These are phyloP conservation scores for Gossypium gossypioides DNA, from an alignment of 441 rosid species.

Conservation along the genomic window DNA sequence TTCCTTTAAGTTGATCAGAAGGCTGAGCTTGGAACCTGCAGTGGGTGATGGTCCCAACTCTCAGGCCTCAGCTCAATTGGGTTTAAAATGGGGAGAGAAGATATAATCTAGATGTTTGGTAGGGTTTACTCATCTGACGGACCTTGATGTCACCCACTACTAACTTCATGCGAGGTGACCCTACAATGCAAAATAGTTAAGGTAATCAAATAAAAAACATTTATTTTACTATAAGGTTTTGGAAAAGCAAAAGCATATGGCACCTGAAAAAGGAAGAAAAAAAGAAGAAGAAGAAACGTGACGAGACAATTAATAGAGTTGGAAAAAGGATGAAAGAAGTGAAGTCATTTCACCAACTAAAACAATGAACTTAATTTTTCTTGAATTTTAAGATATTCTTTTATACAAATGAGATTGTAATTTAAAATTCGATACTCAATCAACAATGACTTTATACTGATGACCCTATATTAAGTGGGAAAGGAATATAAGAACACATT, in stretches of 20 bases:
- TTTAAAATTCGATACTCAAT: neutral
- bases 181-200: neutral
- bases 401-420: neutral
- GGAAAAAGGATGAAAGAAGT: neutral
- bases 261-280: neutral
- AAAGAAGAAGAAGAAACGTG: neutral
- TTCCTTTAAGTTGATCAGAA: neutral
- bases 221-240: neutral
- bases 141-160: neutral
- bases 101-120: neutral
- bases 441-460: neutral
- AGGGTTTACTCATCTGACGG: neutral
- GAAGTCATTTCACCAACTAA: conserved; percentile 1
- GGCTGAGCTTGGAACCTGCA: neutral
- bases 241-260: conserved; percentile 1
- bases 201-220: neutral
- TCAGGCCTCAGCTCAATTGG: neutral
- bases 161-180: neutral
- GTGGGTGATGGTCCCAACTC: neutral
- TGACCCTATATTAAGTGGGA: conserved; percentile 10
- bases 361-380: neutral
- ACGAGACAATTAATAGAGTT: neutral
- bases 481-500: conserved; percentile 10
- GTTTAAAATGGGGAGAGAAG: neutral
- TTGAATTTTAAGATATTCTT: neutral